phyloP scores from a whole-genome alignment of 192 early-diverging fungal genomes.

The Gaertneriomyces sp. region DNA sequence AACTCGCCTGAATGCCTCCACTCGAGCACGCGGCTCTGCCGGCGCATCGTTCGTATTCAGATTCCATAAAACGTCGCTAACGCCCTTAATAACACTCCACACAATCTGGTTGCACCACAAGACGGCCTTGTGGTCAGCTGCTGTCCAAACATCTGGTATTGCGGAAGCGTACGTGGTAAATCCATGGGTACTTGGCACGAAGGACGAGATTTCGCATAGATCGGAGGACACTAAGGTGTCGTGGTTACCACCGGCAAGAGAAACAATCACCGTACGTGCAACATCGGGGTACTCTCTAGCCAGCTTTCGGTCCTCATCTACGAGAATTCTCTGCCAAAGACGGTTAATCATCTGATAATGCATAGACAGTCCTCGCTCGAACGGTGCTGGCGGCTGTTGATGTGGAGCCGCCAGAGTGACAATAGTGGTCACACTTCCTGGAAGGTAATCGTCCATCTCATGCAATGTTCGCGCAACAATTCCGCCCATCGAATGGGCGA shows the following conservation, averaged over 20 bases:
- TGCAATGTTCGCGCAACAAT: constrained; percentile 83
- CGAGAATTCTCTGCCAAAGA: constrained; percentile 63
- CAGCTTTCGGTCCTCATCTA: neutral
- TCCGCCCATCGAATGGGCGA: constrained; percentile 96
- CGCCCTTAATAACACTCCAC: constrained; percentile 12
- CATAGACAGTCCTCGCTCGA: constrained; percentile 55
- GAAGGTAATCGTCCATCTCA: constrained; percentile 63
- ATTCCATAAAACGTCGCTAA: constrained; percentile 6
- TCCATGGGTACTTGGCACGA: constrained; percentile 64
- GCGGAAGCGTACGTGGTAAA: constrained; percentile 75
- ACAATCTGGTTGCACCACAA: constrained; percentile 90
- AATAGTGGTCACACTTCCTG: constrained; percentile 72
- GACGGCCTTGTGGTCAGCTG: constrained; percentile 80
- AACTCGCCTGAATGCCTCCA: no score
- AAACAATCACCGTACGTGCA: constrained; percentile 67
- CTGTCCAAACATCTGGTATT: constrained; percentile 83
- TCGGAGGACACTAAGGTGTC: constrained; percentile 84
- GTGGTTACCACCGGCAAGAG: constrained; percentile 84
- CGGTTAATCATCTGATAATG: constrained; percentile 66
- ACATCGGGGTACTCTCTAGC: neutral
- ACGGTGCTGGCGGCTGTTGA: constrained; percentile 68
- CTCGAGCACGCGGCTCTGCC: no score
- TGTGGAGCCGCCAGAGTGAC: constrained; percentile 90
- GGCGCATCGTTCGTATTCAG: no score
- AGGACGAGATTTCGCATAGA: constrained; percentile 58